Evolutionary conservation across 768 basidiomycete species (phyloP), one percentile per base, ranked within the genome.

Genomic region (Cubamyces sp.): DNA sequence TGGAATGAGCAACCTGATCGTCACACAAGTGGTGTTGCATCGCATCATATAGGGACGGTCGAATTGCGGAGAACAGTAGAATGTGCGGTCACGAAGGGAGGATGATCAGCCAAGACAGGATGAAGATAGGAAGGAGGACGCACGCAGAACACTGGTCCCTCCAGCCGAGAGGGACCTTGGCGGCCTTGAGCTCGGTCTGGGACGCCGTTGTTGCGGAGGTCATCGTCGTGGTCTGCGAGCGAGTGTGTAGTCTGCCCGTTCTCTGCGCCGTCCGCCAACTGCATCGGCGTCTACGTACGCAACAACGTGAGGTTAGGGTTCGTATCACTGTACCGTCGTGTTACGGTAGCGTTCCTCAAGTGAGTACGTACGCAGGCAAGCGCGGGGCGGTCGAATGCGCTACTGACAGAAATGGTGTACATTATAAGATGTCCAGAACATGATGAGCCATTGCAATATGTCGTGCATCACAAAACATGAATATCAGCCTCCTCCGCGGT

Each of bases 71-170:
- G 34, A 9, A 9, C 4, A 34, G 9, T n/a, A n/a, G 34, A 30
- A 11, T 9, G 34, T 11, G 9, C 11, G 34, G 34, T 34, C 34
- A 34, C 11, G 34, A 7, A 21, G 46, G 46, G 46, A 45, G 42
- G 19, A 5, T 5, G 18, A 23, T 25, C 7, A 47, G 46, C 11
- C 19, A 8, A 6, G 19, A 25, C 4, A 47, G 16, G 26, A 34
- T 9, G 28, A 30, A 34, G 34, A 5, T 6, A 11, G 6, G 34
- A 26, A 6, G 41, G 18, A 26, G 34, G 26, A 84, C 94, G 70
- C 74, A 96, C 94, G 92, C 86, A 64, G 94, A 97, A 73, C 94
- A 96, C 65, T 87, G 84, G 76, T 97, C 94, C 73, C 94, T 83
- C 90, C 92, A 96, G 8, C 81, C 88, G 15, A 96, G 64, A 16